Evolutionary conservation across 208 protist genomes (phyloP), one percentile per base, ranked within the genome.

Genomic region (Perkinsela sp.): DNA sequence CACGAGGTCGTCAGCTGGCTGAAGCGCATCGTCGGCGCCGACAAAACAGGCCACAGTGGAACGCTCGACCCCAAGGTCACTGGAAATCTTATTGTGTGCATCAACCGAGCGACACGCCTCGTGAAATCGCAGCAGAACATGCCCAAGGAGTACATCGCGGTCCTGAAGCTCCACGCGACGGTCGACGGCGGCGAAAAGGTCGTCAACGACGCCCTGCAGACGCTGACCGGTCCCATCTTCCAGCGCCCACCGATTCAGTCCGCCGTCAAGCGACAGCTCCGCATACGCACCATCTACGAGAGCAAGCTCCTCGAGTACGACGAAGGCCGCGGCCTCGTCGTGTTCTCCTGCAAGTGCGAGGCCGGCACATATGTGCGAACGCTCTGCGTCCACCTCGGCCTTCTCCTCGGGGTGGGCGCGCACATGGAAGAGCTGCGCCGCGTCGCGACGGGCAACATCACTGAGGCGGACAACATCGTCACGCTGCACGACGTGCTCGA

Each of bases 1-100:
- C 97, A 99, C 78, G 97, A 99, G 82, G 96, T 99, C 72, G 97
- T 99, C 22, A 94, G 97, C 0, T 99, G 97, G 97, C 91, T 99
- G 69, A 95, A 95, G 72, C 83, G 92, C 1, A 99, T 99, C 74
- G 77, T 99, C 1, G 88, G 84, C 71, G 86, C 81, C 73, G 95
- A 99, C 66, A 99, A 99, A 82, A 99, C 97, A 57, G 97, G 97
- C 48, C 97, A 99, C 83, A 88, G 83, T 66, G 97, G 97, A 71
- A 99, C 97, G 1, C 85, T 99, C 0, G 96, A 99, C 84, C 96
- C 97, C 1, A 97, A 95, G 74, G 93, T 97, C 6, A 99, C 96
- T 29, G 97, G 97, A 30, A 94, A 88, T 70, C 83, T 99, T 29
- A 96, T 99, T 77, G 96, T 99, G 66, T 99, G 96, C 77, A 83